Base-by-base conservation (phyloP, 1,284 basidiomycete genomes). In the Leccinum huronense region DNA sequence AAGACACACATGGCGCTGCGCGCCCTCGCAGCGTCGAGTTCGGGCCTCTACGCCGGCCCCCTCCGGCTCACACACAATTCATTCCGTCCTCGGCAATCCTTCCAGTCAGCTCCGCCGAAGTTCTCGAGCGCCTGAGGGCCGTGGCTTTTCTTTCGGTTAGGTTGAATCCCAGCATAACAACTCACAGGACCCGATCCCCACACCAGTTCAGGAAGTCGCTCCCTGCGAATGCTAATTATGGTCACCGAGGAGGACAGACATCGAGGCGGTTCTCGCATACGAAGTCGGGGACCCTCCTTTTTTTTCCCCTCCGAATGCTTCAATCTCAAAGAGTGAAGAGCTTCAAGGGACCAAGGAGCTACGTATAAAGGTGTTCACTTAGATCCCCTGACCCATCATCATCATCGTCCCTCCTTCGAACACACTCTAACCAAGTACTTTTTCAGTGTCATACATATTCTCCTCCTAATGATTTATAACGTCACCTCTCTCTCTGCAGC, bases 401-500 rank as follows among this genome's bases (percentile, higher is more conserved):
- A 59, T 63, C 69, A 59, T 66, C 62, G 31, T 58, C 61, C 63
- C 58, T 59, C 65, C 58, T 62, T 64, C 55, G 61, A 64, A 62
- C 54, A 23, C 63, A n/a, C 51, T 55, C 61, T 63, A 11, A 62
- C 63, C 55, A n/a, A 36, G 42, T 55, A 59, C 59, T 16, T 27
- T 10, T 14, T n/a, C 45, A 69, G 48, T 57, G n/a, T 57, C 45
- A n/a, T 64, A 40, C 42, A 19, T 13, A 45, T 60, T 36, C 38
- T 30, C 23, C 63, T 68, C 58, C 34, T 56, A 77, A 77, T 77
- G 73, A 70, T 76, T 69, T 75, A 79, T 65, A 74, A 69, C 64
- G 72, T 80, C 62, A 75, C 83, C 61, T 70, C 75, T 42, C 79
- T 82, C 61, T 67, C 76, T 51, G 76, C 80, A 13, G 83, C 84